Evolutionary conservation across 805 yeast species (phyloP).

Genomic region (Wickerhamiella musiphila): DNA sequence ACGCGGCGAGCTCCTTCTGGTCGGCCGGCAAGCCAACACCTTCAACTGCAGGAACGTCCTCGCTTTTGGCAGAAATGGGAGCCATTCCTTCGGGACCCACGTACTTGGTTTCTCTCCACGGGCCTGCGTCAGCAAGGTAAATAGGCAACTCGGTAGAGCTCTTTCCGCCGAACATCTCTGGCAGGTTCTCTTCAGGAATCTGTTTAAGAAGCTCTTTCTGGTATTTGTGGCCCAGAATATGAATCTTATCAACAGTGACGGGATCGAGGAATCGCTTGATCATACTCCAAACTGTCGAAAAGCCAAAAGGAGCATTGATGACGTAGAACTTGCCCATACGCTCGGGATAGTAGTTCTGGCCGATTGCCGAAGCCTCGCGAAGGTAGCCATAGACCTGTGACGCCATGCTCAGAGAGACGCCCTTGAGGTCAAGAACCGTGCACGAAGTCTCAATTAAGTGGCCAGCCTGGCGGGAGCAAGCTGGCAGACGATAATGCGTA

Average conservation of each 20-base stretch:
- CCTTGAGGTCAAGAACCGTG: slow-evolving; percentile 88
- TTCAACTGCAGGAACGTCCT: no score
- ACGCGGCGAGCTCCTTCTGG: no score
- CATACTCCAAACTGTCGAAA: slow-evolving; percentile 78
- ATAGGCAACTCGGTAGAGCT: slow-evolving; percentile 52
- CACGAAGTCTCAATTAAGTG: slow-evolving; percentile 84
- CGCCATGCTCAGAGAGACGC: slow-evolving; percentile 72
- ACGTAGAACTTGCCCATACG: slow-evolving; percentile 96
- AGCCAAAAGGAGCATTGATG: slow-evolving; percentile 95
- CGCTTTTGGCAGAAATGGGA: slow-evolving; percentile 26
- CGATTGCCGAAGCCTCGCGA: slow-evolving; percentile 81
- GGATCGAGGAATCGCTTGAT: slow-evolving; percentile 94
- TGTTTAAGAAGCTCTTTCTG: slow-evolving; percentile 73
- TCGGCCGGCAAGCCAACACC: no score
- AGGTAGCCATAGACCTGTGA: slow-evolving; percentile 76
- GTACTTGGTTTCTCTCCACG: slow-evolving; percentile 83
- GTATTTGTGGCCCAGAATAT: slow-evolving; percentile 66
- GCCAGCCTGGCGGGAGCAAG: slow-evolving; percentile 74
- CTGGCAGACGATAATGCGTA: slow-evolving; percentile 70
- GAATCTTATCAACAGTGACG: slow-evolving; percentile 89
- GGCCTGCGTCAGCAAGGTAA: slow-evolving; percentile 80
- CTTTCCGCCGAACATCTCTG: slow-evolving; percentile 75
- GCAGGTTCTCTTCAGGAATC: slow-evolving; percentile 85
- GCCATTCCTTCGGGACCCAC: slow-evolving; percentile 95
- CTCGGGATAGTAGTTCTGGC: slow-evolving; percentile 96